Evolutionary conservation across 768 basidiomycete species (phyloP).

Genomic region (Lyophyllum decastes): DNA sequence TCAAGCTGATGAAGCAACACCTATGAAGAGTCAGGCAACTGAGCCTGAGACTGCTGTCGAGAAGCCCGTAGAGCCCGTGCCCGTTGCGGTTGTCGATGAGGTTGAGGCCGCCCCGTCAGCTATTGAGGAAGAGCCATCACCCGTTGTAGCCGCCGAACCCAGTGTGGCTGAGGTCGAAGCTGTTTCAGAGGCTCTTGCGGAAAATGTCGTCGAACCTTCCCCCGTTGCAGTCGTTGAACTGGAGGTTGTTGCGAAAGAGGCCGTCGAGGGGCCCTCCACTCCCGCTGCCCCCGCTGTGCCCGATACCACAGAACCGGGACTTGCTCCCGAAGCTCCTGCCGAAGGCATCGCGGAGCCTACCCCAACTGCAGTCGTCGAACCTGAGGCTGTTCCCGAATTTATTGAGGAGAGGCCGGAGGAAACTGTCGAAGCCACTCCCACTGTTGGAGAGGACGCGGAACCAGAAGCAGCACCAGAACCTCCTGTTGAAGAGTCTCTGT

Average conservation of each 20-base stretch:
- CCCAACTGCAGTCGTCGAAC: neutral
- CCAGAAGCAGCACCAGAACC: neutral
- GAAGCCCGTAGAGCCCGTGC: neutral
- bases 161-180: slow-evolving; percentile 12
- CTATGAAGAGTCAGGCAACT: neutral
- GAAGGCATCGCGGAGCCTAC: neutral
- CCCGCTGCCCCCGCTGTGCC: too few species aligned
- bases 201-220: neutral
- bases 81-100: neutral
- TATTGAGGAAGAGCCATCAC: neutral
- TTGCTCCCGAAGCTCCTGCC: too few species aligned
- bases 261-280: neutral
- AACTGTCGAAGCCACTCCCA: slow-evolving; percentile 1
- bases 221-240: neutral
- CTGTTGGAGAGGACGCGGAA: neutral
- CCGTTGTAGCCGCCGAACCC: neutral
- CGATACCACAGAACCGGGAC: too few species aligned
- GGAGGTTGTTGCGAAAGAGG: neutral
- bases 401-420: neutral
- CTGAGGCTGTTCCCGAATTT: slow-evolving; percentile 1
- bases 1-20: slow-evolving; percentile 5
- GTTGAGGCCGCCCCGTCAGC: neutral
- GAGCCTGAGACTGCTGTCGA: neutral
- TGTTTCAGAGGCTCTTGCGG: neutral
- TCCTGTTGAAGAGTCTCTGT: neutral